phyloP scores from a whole-genome alignment of 345 rosid species.

The Noccaea bulbosa region DNA sequence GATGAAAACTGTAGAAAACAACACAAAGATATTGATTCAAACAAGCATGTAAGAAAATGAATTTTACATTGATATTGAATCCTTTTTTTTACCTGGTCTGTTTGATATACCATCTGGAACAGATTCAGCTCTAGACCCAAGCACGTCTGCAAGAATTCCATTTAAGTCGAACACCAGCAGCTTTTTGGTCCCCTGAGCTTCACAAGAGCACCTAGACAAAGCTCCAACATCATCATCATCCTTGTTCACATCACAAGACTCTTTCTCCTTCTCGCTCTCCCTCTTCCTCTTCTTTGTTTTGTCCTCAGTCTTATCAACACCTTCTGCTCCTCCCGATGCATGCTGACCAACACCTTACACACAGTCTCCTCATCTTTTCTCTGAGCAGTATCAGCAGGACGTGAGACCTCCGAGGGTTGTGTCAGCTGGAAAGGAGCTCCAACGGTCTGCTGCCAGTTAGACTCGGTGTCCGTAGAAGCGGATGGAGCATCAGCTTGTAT shows the following conservation, averaged over 20 bases:
- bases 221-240: slow-evolving; percentile 21
- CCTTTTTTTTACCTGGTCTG: slow-evolving; percentile 57
- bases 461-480: no score
- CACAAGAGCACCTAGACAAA: slow-evolving; percentile 32
- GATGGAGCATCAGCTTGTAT: slow-evolving; percentile 18
- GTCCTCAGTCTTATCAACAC: no score
- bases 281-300: slow-evolving; percentile 3
- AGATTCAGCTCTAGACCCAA: slow-evolving; percentile 26
- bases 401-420: no score
- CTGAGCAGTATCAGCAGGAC: no score
- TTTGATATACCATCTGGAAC: slow-evolving; percentile 53
- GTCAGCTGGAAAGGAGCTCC: no score
- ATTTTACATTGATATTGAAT: neutral
- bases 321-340: no score
- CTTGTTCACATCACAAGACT: neutral
- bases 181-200: slow-evolving; percentile 50
- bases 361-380: slow-evolving; percentile 13
- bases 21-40: neutral
- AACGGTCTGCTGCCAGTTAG: no score
- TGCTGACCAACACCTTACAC: no score
- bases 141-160: slow-evolving; percentile 72
- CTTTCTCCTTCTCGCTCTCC: slow-evolving; percentile 5
- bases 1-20: slow-evolving; percentile 57
- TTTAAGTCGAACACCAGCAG: slow-evolving; percentile 80
- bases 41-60: slow-evolving; percentile 1